Evolutionary conservation across 2,329 filamentous ascomycete species (phyloP), one percentile per base, ranked within the genome.

Genomic region (Ophiobolus disseminans): DNA sequence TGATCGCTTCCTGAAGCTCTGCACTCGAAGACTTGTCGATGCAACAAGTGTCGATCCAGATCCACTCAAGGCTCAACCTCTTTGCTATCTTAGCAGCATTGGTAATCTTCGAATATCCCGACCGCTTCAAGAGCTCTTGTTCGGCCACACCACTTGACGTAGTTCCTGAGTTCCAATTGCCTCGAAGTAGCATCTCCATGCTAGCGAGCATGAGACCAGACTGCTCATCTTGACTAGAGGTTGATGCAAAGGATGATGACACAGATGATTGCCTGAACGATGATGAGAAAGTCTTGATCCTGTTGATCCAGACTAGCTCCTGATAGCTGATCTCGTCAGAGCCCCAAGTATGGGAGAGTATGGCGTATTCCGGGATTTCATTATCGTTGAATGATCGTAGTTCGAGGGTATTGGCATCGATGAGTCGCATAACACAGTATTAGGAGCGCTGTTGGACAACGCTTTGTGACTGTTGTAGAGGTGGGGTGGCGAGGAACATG

Each of bases 1-100:
- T 65, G 23, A 66, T 63, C 4, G 62, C 53, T 31, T 66, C 62
- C 31, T 57, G 53, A 10, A 66, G 40, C 31, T 65, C 61, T 3
- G 60, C 55, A 34, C 57, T 60, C 8, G 49, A 54, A 2, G 53
- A 57, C 22, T 65, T 65, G 31, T 65, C 55, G 40, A 65, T 66
- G 35, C 60, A 63, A 30, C 57, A 65, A 6, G 56, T 62, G 40
- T 68, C 65, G 5, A 63, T 53, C 65, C 65, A 68, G 3, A 66
- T 49, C 25, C 55, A 58, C 10, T 50, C n/a, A 17, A 54, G 54
- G 3, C 52, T 53, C 16, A 55, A 39, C 5, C 39, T 38, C 9
- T 39, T 46, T 3, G 59, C 54, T 45, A 55, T 41, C 14, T 46
- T 38, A 10, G 55, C 55, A 17, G 57, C 53, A n/a, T 58, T 40